Percentiles rank a stretch among this genome's conserved stretches.
Evolutionary conservation across 225 moss, liverwort and hornwort species (phyloP).

Genomic region (Neckera pumila): DNA sequence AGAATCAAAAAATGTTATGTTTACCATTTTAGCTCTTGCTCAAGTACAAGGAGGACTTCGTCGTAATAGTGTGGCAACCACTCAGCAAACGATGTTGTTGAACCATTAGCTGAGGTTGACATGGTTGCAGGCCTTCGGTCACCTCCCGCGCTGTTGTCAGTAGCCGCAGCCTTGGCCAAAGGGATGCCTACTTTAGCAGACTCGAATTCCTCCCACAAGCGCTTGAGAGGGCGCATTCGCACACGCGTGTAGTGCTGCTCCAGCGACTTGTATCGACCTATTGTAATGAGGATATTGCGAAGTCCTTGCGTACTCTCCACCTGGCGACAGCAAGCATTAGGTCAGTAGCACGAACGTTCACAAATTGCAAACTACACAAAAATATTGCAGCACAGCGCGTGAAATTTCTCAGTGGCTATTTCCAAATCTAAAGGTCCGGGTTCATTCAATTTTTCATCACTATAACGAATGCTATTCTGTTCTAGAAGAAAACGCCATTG

Average conservation of each 20-base stretch:
- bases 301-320: constrained; percentile 98
- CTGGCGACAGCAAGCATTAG: constrained; percentile 12
- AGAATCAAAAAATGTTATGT: neutral
- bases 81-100: constrained; percentile 69
- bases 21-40: constrained; percentile 95
- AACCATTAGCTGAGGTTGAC: constrained; percentile 32
- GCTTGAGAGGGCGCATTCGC: constrained; percentile 85
- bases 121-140: constrained; percentile 52
- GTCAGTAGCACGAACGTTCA: neutral
- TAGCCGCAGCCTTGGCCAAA: constrained; percentile 44
- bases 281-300: constrained; percentile 92
- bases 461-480: neutral
- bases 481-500: neutral
- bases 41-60: constrained; percentile 85
- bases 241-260: constrained; percentile 98
- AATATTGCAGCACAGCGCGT: neutral
- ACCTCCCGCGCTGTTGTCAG: constrained; percentile 31
- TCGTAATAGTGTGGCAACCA: constrained; percentile 91
- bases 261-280: constrained; percentile 87
- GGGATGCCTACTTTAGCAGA: constrained; percentile 71
- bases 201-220: constrained; percentile 98
- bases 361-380: neutral
- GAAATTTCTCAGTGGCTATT: neutral
- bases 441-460: neutral
- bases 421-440: neutral